Conservation (phyloP, 306 rosid species). For the Gastrolobium bilobum region DNA sequence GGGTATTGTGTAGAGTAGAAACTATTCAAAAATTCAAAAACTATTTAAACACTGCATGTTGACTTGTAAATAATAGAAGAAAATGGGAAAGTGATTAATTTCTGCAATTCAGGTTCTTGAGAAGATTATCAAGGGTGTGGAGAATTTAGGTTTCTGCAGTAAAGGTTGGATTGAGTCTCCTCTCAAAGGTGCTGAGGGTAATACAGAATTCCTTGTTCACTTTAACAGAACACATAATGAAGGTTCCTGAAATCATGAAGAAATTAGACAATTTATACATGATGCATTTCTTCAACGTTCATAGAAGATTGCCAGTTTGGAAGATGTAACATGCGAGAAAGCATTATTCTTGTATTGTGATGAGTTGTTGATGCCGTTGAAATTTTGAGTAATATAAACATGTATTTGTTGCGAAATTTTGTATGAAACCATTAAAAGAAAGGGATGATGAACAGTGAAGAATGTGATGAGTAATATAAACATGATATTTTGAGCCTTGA, state of each 20-base stretch:
- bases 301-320: background rate
- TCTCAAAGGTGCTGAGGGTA: constrained; percentile 94
- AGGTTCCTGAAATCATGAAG: constrained; percentile 15
- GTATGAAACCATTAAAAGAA: constrained; percentile 38
- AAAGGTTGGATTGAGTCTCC: constrained; percentile 94
- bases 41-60: too few relatives aligned
- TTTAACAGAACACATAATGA: constrained; percentile 55
- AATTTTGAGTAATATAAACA: too few relatives aligned
- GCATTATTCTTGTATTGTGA: constrained; percentile 29
- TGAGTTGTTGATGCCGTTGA: constrained; percentile 24
- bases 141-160: constrained; percentile 78
- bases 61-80: constrained; percentile 23
- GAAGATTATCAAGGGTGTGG: constrained; percentile 83
- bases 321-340: constrained; percentile 21
- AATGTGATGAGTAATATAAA: background rate
- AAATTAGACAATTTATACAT: constrained; percentile 8
- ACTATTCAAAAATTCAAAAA: background rate
- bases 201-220: constrained; percentile 87
- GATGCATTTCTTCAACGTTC: constrained; percentile 21
- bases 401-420: constrained; percentile 40
- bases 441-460: background rate
- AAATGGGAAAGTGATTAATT: constrained; percentile 18
- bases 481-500: background rate
- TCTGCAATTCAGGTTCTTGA: constrained; percentile 73
- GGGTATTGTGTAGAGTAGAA: background rate